Evolutionary conservation across 768 basidiomycete species (phyloP).

Genomic region (Leccinum boreale): DNA sequence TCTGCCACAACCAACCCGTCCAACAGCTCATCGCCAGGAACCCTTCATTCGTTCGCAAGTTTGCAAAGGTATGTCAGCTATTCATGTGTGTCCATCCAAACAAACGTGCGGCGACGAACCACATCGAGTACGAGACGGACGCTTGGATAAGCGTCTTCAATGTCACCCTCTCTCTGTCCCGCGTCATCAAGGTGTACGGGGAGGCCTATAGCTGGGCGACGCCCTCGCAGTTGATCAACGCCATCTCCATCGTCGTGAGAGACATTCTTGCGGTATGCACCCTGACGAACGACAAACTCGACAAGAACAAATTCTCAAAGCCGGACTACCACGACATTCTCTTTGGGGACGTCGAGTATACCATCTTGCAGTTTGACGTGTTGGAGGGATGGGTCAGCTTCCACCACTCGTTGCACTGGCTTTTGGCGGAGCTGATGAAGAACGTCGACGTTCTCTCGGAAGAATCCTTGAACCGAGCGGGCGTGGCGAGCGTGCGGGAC

Average conservation of each 20-base stretch:
- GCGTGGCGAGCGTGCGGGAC: constrained; percentile 54
- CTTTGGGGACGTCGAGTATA: constrained; percentile 58
- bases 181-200: constrained; percentile 86
- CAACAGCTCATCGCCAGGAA: constrained; percentile 74
- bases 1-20: constrained; percentile 77
- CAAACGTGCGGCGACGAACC: constrained; percentile 72
- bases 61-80: constrained; percentile 75
- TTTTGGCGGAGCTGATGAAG: constrained; percentile 85
- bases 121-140: constrained; percentile 96
- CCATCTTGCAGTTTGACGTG: constrained; percentile 76
- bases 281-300: constrained; percentile 62
- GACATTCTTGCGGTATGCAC: constrained; percentile 73
- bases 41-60: constrained; percentile 62
- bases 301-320: constrained; percentile 59
- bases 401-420: constrained; percentile 90
- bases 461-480: constrained; percentile 48
- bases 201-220: constrained; percentile 69
- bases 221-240: constrained; percentile 56
- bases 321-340: constrained; percentile 62
- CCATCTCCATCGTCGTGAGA: constrained; percentile 66
- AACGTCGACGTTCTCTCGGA: constrained; percentile 68
- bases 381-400: constrained; percentile 84
- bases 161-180: constrained; percentile 84
- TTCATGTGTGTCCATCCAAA: constrained; percentile 96
- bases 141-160: constrained; percentile 97